Conservation (phyloP, 108 stramenopile species). For the Cyclotella distinguenda region DNA sequence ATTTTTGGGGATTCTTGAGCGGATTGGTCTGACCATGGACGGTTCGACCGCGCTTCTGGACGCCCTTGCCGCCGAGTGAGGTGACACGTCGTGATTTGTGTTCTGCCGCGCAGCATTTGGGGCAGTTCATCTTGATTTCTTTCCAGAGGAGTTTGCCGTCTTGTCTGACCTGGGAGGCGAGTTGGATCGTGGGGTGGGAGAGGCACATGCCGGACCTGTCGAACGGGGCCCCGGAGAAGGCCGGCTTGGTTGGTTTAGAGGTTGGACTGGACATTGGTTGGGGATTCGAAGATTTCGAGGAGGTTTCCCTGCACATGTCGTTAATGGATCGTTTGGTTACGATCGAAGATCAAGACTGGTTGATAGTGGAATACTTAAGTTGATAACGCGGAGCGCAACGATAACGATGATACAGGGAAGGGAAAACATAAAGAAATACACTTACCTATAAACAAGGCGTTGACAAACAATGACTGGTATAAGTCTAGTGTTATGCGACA, state of each 20-base stretch:
- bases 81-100: conserved; percentile 52
- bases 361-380: too few species aligned
- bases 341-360: too few species aligned
- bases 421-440: too few species aligned
- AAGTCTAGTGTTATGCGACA: too few species aligned
- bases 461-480: too few species aligned
- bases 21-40: conserved; percentile 35
- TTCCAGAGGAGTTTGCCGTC: conserved; percentile 43
- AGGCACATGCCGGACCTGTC: conserved; percentile 35
- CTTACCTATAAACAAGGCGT: too few species aligned
- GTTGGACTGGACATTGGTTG: neutral
- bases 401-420: too few species aligned
- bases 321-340: too few species aligned
- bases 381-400: too few species aligned
- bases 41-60: conserved; percentile 26
- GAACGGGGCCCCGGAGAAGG: conserved; percentile 36
- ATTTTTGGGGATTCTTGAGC: conserved; percentile 9
- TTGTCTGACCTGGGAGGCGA: conserved; percentile 40
- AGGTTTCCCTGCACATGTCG: neutral
- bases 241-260: conserved; percentile 14
- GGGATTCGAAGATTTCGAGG: neutral
- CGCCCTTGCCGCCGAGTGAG: conserved; percentile 42
- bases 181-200: conserved; percentile 16
- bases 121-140: conserved; percentile 47
- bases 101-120: conserved; percentile 28